Conservation (phyloP, 2,329 filamentous ascomycete genomes). For the Incumbomyces lentus region DNA sequence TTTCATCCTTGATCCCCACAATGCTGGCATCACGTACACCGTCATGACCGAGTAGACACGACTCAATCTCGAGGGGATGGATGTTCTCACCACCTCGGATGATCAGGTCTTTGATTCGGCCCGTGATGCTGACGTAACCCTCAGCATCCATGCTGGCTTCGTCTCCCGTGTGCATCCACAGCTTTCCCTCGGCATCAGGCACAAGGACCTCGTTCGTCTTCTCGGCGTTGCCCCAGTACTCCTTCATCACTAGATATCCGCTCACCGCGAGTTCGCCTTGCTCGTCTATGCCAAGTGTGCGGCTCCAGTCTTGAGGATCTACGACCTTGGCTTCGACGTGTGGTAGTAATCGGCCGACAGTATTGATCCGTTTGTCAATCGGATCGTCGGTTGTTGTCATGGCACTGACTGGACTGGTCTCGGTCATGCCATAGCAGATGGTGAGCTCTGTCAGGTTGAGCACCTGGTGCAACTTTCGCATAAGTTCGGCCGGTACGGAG, state of each 20-base stretch:
- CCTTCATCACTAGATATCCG: slow-evolving; percentile 84
- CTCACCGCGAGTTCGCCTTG: slow-evolving; percentile 72
- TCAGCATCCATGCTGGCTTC: slow-evolving; percentile 67
- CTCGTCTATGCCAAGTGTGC: slow-evolving; percentile 52
- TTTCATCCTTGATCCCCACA: slow-evolving; percentile 70
- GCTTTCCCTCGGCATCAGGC: slow-evolving; percentile 32
- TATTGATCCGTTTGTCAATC: slow-evolving; percentile 59
- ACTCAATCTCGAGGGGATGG: slow-evolving; percentile 85
- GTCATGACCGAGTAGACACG: slow-evolving; percentile 66
- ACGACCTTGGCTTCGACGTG: slow-evolving; percentile 77
- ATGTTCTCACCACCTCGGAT: slow-evolving; percentile 95
- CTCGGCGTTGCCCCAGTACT: slow-evolving; percentile 69
- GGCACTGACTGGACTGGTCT: slow-evolving; percentile 59
- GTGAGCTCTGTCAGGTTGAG: slow-evolving; percentile 74
- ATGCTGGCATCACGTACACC: slow-evolving; percentile 67
- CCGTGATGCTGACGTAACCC: slow-evolving; percentile 73
- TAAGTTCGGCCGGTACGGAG: slow-evolving; percentile 57
- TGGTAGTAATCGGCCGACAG: slow-evolving; percentile 71
- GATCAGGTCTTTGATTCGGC: slow-evolving; percentile 67
- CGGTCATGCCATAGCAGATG: slow-evolving; percentile 96
- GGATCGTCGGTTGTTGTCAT: slow-evolving; percentile 78
- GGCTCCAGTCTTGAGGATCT: slow-evolving; percentile 54
- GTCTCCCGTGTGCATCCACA: slow-evolving; percentile 90
- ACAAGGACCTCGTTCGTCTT: slow-evolving; percentile 59
- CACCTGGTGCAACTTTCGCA: slow-evolving; percentile 60